These are phyloP conservation scores for Puccinia hordei DNA, from an alignment of 1,284 basidiomycete species.

Conservation along the genomic window DNA sequence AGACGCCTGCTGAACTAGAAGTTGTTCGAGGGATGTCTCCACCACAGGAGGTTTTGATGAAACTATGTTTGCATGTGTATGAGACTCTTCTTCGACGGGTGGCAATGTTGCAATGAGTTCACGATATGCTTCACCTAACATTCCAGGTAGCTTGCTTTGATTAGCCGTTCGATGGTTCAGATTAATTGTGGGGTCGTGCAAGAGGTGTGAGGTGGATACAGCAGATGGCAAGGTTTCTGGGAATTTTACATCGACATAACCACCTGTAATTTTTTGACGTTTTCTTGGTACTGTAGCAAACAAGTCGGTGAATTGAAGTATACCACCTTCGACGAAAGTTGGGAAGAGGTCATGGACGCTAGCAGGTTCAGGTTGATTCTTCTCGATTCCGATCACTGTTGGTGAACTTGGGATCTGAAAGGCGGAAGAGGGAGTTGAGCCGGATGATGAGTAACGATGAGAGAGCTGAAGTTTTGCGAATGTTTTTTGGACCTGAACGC, in stretches of 20 bases:
- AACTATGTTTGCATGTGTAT: background rate
- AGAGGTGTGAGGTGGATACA: conserved; percentile 38
- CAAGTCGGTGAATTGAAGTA: conserved; percentile 87
- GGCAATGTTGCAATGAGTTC: conserved; percentile 36
- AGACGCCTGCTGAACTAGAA: conserved; percentile 42
- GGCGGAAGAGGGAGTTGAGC: conserved; percentile 46
- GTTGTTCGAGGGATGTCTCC: conserved; percentile 5
- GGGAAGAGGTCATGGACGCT: conserved; percentile 86
- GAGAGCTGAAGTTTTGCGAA: conserved; percentile 40
- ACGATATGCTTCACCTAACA: conserved; percentile 31
- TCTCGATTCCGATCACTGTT: conserved; percentile 48
- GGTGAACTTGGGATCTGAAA: conserved; percentile 50
- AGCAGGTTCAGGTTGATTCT: conserved; percentile 61
- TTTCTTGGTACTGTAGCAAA: conserved; percentile 79
- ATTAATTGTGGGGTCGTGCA: conserved; percentile 45
- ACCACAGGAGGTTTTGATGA: conserved; percentile 23
- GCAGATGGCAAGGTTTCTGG: conserved; percentile 3
- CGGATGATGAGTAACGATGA: conserved; percentile 39
- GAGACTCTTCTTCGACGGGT: conserved; percentile 14
- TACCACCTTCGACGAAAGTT: conserved; percentile 74
- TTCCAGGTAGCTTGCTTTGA: conserved; percentile 59
- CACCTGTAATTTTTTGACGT: conserved; percentile 71
- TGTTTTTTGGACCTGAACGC: conserved; percentile 50
- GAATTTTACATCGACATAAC: conserved; percentile 63
- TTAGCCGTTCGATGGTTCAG: conserved; percentile 64